Evolutionary conservation across 1,284 basidiomycete genomes (phyloP).

Genomic region (Xerocomus tenax): DNA sequence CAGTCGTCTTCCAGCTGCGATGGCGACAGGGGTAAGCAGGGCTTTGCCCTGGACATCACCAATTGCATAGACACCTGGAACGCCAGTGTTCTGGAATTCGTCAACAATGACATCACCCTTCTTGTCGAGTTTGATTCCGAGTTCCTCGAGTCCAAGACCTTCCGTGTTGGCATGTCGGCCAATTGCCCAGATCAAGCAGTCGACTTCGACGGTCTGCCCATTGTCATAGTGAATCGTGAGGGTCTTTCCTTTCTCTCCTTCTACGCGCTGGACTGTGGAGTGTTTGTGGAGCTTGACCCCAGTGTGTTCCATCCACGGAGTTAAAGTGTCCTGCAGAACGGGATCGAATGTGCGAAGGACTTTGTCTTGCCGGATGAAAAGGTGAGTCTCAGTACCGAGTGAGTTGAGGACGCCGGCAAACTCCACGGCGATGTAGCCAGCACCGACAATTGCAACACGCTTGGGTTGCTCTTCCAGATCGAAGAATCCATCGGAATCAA

Average conservation of each 20-base stretch:
- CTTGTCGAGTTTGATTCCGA: slow-evolving; percentile 69
- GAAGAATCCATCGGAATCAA: slow-evolving; percentile 95
- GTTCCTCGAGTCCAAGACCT: slow-evolving; percentile 68
- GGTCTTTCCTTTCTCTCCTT: slow-evolving; percentile 59
- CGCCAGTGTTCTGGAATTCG: slow-evolving; percentile 81
- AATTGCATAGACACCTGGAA: slow-evolving; percentile 71
- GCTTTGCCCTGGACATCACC: slow-evolving; percentile 92
- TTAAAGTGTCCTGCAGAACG: slow-evolving; percentile 75
- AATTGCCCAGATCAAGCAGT: slow-evolving; percentile 90
- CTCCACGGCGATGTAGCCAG: slow-evolving; percentile 96
- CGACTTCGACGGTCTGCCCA: slow-evolving; percentile 77
- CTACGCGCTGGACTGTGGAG: slow-evolving; percentile 70
- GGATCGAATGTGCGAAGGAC: slow-evolving; percentile 93
- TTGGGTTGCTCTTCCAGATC: slow-evolving; percentile 84
- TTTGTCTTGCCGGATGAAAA: slow-evolving; percentile 83
- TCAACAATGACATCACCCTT: slow-evolving; percentile 83
- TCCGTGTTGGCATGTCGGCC: slow-evolving; percentile 80
- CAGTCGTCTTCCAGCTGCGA: slow-evolving; percentile 86
- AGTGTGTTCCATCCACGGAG: slow-evolving; percentile 91
- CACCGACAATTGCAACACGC: slow-evolving; percentile 89
- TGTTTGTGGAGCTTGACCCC: slow-evolving; percentile 82
- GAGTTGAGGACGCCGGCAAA: slow-evolving; percentile 84
- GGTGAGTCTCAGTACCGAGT: slow-evolving; percentile 83
- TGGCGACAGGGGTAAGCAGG: slow-evolving; percentile 94
- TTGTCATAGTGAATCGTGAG: slow-evolving; percentile 64